Evolutionary conservation across 139 green algal species (phyloP).

Genomic region (Haematococcus sp.): DNA sequence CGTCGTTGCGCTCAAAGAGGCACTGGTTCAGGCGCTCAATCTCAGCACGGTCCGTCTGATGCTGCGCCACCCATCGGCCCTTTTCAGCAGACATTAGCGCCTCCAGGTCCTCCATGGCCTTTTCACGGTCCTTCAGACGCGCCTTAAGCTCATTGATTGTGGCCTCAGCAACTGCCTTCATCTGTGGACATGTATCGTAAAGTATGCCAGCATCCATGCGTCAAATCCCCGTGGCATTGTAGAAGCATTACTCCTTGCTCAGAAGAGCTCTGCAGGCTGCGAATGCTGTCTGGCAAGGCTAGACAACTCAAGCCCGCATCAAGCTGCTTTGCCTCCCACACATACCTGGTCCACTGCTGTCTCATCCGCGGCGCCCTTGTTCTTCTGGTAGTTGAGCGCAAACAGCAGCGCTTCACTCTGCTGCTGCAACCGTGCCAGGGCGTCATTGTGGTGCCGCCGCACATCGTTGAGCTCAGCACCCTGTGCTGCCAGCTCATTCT

Average conservation of each 20-base stretch:
- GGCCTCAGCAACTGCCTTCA: conserved; percentile 60
- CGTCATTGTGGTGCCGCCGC: conserved; percentile 56
- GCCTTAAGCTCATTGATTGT: conserved; percentile 61
- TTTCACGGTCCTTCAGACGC: conserved; percentile 47
- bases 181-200: conserved; percentile 18
- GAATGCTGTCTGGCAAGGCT: too few relatives aligned
- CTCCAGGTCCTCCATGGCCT: conserved; percentile 19
- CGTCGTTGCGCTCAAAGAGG: conserved; percentile 53
- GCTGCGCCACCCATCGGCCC: conserved; percentile 37
- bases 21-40: conserved; percentile 58
- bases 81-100: conserved; percentile 14
- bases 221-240: not conserved
- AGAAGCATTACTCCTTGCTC: not conserved
- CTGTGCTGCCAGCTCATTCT: conserved; percentile 13
- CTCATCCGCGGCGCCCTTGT: conserved; percentile 22
- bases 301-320: too few relatives aligned
- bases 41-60: conserved; percentile 44
- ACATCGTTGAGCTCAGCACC: conserved; percentile 36
- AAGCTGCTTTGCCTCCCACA: too few relatives aligned
- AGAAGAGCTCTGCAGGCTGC: too few relatives aligned
- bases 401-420: conserved; percentile 46
- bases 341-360: conserved; percentile 29
- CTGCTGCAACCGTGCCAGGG: conserved; percentile 50
- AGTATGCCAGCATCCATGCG: not conserved
- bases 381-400: conserved; percentile 31